Evolutionary conservation across 805 yeast species (phyloP).

Genomic region (Wickerhamomyces ciferrii): DNA sequence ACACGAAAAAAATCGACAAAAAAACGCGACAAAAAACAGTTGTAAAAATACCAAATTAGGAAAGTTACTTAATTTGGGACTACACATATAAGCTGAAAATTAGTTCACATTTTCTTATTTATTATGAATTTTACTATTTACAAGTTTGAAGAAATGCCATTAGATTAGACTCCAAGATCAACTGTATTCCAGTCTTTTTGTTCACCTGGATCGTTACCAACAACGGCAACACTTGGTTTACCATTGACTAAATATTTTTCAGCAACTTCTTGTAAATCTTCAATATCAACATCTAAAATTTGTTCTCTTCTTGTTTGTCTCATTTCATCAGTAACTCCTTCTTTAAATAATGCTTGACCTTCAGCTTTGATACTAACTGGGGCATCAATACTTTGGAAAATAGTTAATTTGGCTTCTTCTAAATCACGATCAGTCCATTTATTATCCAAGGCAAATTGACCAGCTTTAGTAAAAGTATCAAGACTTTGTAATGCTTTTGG

Average conservation of each 20-base stretch:
- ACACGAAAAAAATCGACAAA: background rate
- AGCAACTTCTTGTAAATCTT: slow-evolving; percentile 62
- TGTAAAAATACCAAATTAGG: background rate
- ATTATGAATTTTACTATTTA: background rate
- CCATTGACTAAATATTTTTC: slow-evolving; percentile 49
- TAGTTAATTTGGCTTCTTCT: slow-evolving; percentile 84
- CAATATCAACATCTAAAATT: slow-evolving; percentile 58
- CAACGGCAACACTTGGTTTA: slow-evolving; percentile 33
- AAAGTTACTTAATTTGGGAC: background rate
- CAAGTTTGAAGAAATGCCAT: background rate
- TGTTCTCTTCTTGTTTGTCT: slow-evolving; percentile 74
- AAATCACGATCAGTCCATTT: slow-evolving; percentile 59
- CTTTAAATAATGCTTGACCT: slow-evolving; percentile 60
- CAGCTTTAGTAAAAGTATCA: slow-evolving; percentile 48
- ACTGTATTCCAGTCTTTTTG: slow-evolving; percentile 15
- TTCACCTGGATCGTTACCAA: slow-evolving; percentile 28
- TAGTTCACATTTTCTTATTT: background rate
- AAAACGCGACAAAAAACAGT: background rate
- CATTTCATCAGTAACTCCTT: slow-evolving; percentile 72
- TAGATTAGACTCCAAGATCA: slow-evolving; percentile 9
- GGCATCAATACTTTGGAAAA: slow-evolving; percentile 89
- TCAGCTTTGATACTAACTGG: slow-evolving; percentile 80
- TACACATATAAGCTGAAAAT: background rate
- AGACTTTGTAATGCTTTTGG: slow-evolving; percentile 78
- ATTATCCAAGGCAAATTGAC: slow-evolving; percentile 40